Evolutionary conservation across 345 rosid genomes (phyloP).

Genomic region (Populus davidiana): DNA sequence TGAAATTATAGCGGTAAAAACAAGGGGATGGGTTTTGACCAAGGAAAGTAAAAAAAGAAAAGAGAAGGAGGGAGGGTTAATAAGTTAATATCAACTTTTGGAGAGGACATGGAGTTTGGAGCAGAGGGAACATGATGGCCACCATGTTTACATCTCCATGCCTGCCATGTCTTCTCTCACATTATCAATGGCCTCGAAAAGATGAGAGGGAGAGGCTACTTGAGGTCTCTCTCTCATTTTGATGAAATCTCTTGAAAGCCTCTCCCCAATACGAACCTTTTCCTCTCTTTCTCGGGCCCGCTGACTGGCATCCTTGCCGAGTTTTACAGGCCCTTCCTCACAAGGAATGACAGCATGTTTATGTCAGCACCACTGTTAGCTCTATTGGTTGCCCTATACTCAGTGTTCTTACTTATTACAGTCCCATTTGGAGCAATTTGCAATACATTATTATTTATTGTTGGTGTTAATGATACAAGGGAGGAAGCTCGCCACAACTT

Average conservation of each 20-base stretch:
- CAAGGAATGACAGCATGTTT: conserved; percentile 45
- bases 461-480: too few species aligned
- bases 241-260: conserved; percentile 38
- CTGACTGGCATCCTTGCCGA: conserved; percentile 7
- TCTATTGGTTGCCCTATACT: too few species aligned
- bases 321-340: neutral
- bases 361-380: conserved; percentile 38
- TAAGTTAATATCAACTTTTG: conserved; percentile 25
- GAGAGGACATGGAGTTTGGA: conserved; percentile 49
- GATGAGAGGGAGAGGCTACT: neutral
- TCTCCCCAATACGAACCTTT: conserved; percentile 14
- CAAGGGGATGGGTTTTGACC: neutral
- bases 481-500: too few species aligned
- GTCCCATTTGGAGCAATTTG: too few species aligned
- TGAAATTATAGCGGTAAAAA: neutral
- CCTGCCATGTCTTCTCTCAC: conserved; percentile 13
- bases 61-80: neutral
- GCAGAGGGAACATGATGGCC: conserved; percentile 77
- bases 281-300: conserved; percentile 18
- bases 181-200: conserved; percentile 30
- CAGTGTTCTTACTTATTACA: too few species aligned
- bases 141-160: conserved; percentile 47
- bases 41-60: neutral
- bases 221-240: conserved; percentile 24
- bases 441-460: too few species aligned